Evolutionary conservation across 768 basidiomycete genomes (phyloP), one percentile per base, ranked within the genome.

Genomic region (Saitozyma podzolica): DNA sequence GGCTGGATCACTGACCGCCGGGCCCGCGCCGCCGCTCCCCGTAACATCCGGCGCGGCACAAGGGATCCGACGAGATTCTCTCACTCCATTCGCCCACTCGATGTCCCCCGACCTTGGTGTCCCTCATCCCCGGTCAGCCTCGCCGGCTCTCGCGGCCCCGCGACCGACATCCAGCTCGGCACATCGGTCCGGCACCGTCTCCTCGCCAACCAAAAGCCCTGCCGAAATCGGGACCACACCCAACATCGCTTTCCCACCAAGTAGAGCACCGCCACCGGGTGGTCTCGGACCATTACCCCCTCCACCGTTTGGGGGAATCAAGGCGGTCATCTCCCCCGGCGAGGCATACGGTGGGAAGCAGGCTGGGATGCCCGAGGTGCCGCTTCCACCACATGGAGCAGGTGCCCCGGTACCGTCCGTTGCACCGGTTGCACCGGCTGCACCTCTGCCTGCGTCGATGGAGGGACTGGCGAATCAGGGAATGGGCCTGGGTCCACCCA

Each of bases 391-490:
- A 13, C 50, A 52, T 13, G 10, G 48, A n/a, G 45, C 57, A 19
- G 19, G 20, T 14, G 19, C 49, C 0, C 7, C 6, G 16, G 8
- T 47, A 43, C 43, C 57, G 2, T 40, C 47, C 45, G 57, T 45
- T 13, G 51, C 17, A 16, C 52, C 50, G 17, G 56, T 43, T 5
- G 42, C 60, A 8, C 47, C 9, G n/a, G 45, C 2, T 3, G n/a
- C 45, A 47, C n/a, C n/a, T 11, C n/a, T 62, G 14, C 61, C 65
- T 20, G 53, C 65, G 9, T 54, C 60, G 5, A 62, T 74, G 50
- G 72, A 74, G 45, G 72, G 72, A 10, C 52, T 74, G 53, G 62
- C 62, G n/a, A 64, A 71, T 55, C 63, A 68, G 51, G 69, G 66
- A 7, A 48, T 63, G 47, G 67, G 63, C 17, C 54, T 75, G 8